Base-by-base conservation (phyloP, 495 filamentous ascomycete species). In the Penicillium pulvis region DNA sequence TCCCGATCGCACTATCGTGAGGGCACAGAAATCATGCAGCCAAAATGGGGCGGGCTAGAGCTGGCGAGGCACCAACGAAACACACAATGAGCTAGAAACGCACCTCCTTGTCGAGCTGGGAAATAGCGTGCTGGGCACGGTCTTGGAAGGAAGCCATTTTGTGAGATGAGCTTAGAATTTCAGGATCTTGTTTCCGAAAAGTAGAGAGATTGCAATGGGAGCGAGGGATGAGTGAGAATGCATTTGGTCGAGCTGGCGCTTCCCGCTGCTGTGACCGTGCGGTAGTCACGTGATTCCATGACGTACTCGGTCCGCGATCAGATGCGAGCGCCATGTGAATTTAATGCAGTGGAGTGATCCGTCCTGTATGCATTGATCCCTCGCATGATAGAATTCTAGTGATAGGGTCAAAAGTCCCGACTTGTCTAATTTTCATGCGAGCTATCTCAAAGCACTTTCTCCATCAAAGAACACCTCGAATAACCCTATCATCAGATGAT, bases 51-150 rank as follows among this genome's bases (percentile, higher is more conserved):
- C 20, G 20, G 52, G 60, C 53, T 63, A 26, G 50, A 65, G 64
- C 61, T 60, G 53, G 58, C 51, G 59, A 63, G 62, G 56, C 56
- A 57, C 64, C 59, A 60, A 45, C 55, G 47, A 64, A 67, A 58
- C 60, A 64, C 68, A 71, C 67, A 71, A 69, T 51, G 56, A 43
- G 60, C 58, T 65, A 60, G 59, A 51, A 57, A 83, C 90, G 66
- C 76, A 97, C 93, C 91, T 98, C 93, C 81, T 96, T 96, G 81
- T 98, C 93, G 78, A 98, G 89, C 84, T 92, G 89, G 59, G 87
- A 84, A 66, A 98, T 85, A 63, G 90, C 85, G 70, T 92, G 85
- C 80, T 97, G 91, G 63, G 90, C 87, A 76, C 89, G 90, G 67
- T 96, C 93, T 80, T 98, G 93, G 76, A 91, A 90, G 73, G 91